A percentile compares a stretch with the other conserved stretches of the same genome.
These are phyloP conservation scores for Penicillium egyptiacum DNA, from an alignment of 495 filamentous ascomycete species.

Conservation along the genomic window DNA sequence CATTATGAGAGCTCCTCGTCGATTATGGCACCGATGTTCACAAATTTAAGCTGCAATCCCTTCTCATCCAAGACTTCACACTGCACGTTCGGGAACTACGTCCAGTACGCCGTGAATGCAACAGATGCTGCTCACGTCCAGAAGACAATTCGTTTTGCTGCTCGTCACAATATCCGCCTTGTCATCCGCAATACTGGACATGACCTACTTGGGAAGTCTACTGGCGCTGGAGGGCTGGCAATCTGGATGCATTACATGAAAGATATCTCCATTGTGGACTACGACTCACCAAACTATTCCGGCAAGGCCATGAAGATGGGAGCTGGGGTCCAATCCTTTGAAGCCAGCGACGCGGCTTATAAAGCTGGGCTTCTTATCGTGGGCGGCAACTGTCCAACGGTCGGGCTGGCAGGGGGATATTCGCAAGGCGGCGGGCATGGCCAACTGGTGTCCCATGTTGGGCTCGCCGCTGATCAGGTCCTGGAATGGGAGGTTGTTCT, in stretches of 20 bases:
- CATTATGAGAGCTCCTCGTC: constrained; percentile 2
- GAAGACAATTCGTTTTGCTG: neutral
- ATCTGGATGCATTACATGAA: constrained; percentile 7
- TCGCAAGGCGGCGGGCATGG: constrained; percentile 60
- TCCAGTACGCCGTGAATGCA: neutral
- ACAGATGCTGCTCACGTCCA: neutral
- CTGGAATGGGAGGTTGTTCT: constrained; percentile 61
- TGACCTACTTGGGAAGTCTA: constrained; percentile 1
- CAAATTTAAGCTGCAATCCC: neutral
- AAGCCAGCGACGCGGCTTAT: neutral
- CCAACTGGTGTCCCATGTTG: constrained; percentile 48
- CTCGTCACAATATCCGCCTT: neutral
- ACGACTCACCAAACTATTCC: neutral
- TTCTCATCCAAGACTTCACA: neutral
- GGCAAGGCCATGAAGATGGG: constrained; percentile 1
- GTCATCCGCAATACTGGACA: constrained; percentile 7
- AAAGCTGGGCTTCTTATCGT: constrained; percentile 1
- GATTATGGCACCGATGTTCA: neutral
- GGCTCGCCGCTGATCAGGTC: constrained; percentile 61
- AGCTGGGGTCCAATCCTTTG: constrained; percentile 1
- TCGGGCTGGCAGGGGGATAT: constrained; percentile 50
- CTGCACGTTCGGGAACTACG: neutral
- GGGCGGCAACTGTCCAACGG: constrained; percentile 21
- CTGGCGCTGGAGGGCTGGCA: constrained; percentile 3
- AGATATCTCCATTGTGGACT: neutral